Evolutionary conservation across 345 rosid genomes (phyloP).

Genomic region (Theobroma cacao): DNA sequence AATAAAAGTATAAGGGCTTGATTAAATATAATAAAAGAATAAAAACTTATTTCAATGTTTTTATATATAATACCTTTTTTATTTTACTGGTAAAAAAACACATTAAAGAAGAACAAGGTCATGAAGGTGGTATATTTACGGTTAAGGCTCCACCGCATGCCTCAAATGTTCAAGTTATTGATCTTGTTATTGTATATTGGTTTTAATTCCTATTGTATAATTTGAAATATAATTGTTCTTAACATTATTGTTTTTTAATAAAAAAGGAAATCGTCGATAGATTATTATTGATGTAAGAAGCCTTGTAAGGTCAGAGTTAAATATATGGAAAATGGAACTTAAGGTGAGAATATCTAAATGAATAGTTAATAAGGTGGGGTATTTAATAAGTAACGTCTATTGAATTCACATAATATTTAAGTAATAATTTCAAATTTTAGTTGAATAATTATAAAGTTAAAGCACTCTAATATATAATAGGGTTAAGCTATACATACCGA

Average conservation of each 20-base stretch:
- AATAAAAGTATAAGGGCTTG: no score
- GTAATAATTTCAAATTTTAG: no score
- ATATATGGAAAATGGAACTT: slow-evolving; percentile 94
- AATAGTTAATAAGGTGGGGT: no score
- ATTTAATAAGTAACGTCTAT: no score
- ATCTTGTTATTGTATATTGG: slow-evolving; percentile 81
- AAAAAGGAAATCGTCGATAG: not conserved
- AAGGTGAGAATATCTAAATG: slow-evolving; percentile 96
- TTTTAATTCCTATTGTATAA: not conserved
- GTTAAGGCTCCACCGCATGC: slow-evolving; percentile 96
- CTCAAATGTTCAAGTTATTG: slow-evolving; percentile 93
- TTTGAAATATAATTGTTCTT: no score
- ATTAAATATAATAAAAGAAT: no score
- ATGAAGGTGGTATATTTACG: slow-evolving; percentile 94
- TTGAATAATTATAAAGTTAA: no score
- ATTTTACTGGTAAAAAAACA: slow-evolving; percentile 75
- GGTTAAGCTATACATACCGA: no score
- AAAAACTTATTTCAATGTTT: no score
- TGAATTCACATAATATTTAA: no score
- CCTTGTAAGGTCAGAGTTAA: slow-evolving; percentile 82
- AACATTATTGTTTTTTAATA: not conserved
- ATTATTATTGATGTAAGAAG: slow-evolving; percentile 41
- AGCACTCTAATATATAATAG: no score
- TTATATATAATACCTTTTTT: no score
- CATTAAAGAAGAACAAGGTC: slow-evolving; percentile 81